These are phyloP conservation scores for Chlamydomonas sphaeroides DNA, from an alignment of 139 green algal species.

Conservation along the genomic window DNA sequence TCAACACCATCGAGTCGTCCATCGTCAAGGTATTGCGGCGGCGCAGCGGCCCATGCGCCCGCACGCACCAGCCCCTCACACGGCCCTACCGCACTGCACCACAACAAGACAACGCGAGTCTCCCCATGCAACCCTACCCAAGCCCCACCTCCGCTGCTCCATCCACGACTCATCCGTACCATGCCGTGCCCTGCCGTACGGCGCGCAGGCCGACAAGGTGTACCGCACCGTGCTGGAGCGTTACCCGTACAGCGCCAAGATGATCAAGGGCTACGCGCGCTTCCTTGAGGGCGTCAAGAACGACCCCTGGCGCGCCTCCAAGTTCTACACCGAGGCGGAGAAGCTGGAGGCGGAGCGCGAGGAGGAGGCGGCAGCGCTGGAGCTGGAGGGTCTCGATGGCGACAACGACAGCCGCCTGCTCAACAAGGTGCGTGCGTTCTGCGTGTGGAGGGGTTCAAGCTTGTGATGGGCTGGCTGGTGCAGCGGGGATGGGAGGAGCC, in stretches of 20 bases:
- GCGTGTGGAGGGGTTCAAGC: too few species aligned
- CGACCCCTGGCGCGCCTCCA: conserved; percentile 46
- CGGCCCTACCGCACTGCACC: not conserved
- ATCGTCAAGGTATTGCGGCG: conserved; percentile 38
- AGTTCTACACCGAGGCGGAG: conserved; percentile 54
- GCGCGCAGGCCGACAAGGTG: conserved; percentile 41
- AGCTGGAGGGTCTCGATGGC: conserved; percentile 35
- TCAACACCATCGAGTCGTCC: conserved; percentile 26
- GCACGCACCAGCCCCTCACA: too few species aligned
- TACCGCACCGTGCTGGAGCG: conserved; percentile 58
- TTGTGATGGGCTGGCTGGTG: too few species aligned
- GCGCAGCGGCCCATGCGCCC: not conserved
- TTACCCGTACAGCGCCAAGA: conserved; percentile 47
- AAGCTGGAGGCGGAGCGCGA: conserved; percentile 54
- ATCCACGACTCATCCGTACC: too few species aligned
- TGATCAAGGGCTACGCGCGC: conserved; percentile 55
- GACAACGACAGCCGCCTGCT: conserved; percentile 32
- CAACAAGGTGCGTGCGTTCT: conserved; percentile 1
- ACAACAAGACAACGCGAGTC: too few species aligned
- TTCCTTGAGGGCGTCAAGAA: conserved; percentile 46
- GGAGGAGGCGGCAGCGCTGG: conserved; percentile 33
- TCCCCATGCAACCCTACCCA: too few species aligned
- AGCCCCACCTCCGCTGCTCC: too few species aligned
- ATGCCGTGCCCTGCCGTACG: too few species aligned
- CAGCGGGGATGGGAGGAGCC: not conserved